A percentile compares a stretch with the other conserved stretches of the same genome.
phyloP scores from a whole-genome alignment of 179 eudicot species.

The Heliamphora pulchella region DNA sequence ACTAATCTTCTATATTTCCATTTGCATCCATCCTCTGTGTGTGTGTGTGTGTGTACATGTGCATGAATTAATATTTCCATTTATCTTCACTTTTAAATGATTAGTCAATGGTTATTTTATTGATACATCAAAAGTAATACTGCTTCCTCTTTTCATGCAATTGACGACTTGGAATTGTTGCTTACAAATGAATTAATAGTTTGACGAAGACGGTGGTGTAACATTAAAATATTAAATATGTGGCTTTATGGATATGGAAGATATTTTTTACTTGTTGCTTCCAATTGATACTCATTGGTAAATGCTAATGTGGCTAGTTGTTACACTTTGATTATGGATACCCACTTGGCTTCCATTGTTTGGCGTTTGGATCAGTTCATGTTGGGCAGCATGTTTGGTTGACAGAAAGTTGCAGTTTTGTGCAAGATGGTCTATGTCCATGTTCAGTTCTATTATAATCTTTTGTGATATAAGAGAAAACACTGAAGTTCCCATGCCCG shows the following conservation, averaged over 20 bases:
- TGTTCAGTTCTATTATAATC: no score
- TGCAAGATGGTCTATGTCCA: no score
- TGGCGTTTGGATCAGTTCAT: neutral
- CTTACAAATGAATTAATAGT: neutral
- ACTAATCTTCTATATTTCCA: neutral
- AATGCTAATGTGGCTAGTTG: neutral
- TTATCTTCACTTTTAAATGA: neutral
- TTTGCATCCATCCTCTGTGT: neutral
- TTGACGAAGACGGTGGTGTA: neutral
- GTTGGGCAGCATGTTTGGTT: neutral
- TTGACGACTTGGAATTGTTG: neutral
- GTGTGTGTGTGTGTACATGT: neutral
- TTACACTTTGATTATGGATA: neutral
- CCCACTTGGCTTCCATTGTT: neutral
- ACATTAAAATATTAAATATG: no score
- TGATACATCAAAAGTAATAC: neutral
- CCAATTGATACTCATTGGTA: neutral
- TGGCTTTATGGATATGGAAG: neutral
- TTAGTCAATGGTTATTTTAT: neutral
- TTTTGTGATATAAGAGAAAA: no score
- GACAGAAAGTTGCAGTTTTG: no score
- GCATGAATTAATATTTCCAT: neutral
- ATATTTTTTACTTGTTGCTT: neutral
- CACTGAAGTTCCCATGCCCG: no score
- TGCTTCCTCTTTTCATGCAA: neutral